Evolutionary conservation across 2,329 filamentous ascomycete species (phyloP).

Genomic region (Capronia americana): DNA sequence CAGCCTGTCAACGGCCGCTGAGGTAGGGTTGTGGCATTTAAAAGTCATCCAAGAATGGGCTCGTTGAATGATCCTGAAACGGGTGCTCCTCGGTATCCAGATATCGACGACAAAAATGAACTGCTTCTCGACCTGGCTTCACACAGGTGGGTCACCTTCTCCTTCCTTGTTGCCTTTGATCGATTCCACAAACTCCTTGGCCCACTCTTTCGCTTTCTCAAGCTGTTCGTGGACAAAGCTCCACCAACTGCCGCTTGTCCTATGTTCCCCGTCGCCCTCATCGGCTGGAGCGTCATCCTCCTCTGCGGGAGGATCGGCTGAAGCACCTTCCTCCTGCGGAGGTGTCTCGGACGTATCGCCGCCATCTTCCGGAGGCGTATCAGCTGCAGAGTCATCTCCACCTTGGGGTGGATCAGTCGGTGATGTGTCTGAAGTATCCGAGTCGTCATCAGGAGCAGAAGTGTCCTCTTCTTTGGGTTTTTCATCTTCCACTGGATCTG

Average conservation of each 20-base stretch:
- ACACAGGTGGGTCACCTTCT: slow-evolving; percentile 26
- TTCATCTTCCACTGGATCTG: slow-evolving; percentile 29
- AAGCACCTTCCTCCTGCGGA: not conserved
- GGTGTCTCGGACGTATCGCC: not conserved
- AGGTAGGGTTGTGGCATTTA: not conserved
- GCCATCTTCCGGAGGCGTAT: slow-evolving; percentile 7
- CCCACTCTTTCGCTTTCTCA: slow-evolving; percentile 41
- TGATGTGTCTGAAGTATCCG: not conserved
- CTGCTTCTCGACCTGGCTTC: slow-evolving; percentile 4
- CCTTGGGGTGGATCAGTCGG: not conserved
- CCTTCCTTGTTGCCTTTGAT: slow-evolving; percentile 38
- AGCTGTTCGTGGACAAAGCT: slow-evolving; percentile 37
- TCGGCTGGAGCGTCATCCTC: not conserved
- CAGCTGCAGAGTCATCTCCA: not conserved
- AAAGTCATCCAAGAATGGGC: not conserved
- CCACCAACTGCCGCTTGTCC: slow-evolving; percentile 36
- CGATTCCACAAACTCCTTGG: slow-evolving; percentile 38
- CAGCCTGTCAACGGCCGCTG: no score
- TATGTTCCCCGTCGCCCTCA: slow-evolving; percentile 13
- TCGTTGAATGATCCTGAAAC: not conserved
- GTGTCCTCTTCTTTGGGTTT: slow-evolving; percentile 1
- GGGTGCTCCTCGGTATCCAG: not conserved
- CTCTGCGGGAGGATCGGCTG: not conserved
- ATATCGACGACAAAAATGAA: not conserved
- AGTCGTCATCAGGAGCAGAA: not conserved